Base-by-base conservation (phyloP, 257 asterid genomes). In the Gentiana straminea region DNA sequence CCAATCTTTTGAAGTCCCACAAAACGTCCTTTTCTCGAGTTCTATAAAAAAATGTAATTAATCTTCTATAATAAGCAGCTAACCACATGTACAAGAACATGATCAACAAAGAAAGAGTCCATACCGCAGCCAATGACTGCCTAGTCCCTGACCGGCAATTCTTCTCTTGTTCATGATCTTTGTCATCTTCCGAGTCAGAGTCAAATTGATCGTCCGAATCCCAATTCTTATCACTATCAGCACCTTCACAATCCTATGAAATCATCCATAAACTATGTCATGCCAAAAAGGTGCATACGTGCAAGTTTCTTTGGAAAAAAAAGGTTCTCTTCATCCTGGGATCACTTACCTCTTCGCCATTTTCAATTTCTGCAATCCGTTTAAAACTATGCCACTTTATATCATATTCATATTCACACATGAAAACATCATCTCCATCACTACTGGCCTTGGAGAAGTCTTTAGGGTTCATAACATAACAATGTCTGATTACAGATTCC, bases 371-470 rank as follows among this genome's bases (percentile, higher is more conserved):
- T 4, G 88, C 84, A 61, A 91, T 79, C 65, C 90, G 89, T 75
- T 87, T 91, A 84, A 87, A 91, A 68, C 82, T 87, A 55, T 76
- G 87, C 94, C 92, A 91, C 24, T 51, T 78, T 44, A 83, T 63
- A 51, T 87, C 95, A 56, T 91, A 87, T 65, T 91, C 96, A 54
- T 91, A 91, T 68, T 91, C 98, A 69, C 96, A 87, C n/a, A 87
- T 64, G 66, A 87, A 87, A 64, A 91, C 86, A 62, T 87, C 96
- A 74, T 91, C 98, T 56, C 98, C 96, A 1, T 68, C 96, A 70
- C 79, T 74, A 71, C 61, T 53, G 38, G 94, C 94, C 61, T 72
- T 79, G 61, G 81, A 68, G 69, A 73, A 84, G 36, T 83, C 92
- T 53, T 74, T 75, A 1, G 95, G 98, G 66, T 61, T 69, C 94